A percentile compares a stretch with the other conserved stretches of the same genome.
These are phyloP conservation scores for Dictyostelium discoideum DNA, from an alignment of 78 protist genomes.

Conservation along the genomic window DNA sequence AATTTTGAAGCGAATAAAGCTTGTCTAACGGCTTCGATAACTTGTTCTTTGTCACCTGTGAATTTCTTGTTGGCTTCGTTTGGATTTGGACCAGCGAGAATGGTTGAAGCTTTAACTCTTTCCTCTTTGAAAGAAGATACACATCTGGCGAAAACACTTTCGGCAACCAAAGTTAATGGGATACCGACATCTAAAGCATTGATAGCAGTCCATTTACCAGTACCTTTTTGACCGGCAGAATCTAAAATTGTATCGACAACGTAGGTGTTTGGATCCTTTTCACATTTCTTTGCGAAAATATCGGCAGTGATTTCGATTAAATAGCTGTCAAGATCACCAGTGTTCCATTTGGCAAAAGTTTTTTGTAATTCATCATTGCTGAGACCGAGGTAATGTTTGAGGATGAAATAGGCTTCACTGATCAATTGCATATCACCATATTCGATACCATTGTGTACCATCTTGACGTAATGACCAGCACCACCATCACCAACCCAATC, in stretches of 20 bases:
- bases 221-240: slow-evolving; percentile 97
- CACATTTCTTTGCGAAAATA: slow-evolving; percentile 87
- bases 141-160: slow-evolving; percentile 89
- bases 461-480: slow-evolving; percentile 98
- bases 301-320: slow-evolving; percentile 96
- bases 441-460: slow-evolving; percentile 99
- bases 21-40: slow-evolving; percentile 85
- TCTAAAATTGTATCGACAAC: slow-evolving; percentile 94
- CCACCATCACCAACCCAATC: slow-evolving; percentile 97
- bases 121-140: slow-evolving; percentile 86
- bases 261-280: slow-evolving; percentile 38
- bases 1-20: slow-evolving; percentile 95
- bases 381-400: slow-evolving; percentile 83
- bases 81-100: slow-evolving; percentile 85
- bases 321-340: slow-evolving; percentile 91
- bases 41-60: slow-evolving; percentile 79
- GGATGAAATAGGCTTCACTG: slow-evolving; percentile 91
- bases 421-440: slow-evolving; percentile 99
- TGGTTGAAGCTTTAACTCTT: slow-evolving; percentile 86
- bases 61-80: neutral
- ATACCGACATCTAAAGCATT: slow-evolving; percentile 87
- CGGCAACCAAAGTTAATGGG: slow-evolving; percentile 88
- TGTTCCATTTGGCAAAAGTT: slow-evolving; percentile 93
- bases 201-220: slow-evolving; percentile 95
- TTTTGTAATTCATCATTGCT: slow-evolving; percentile 82